These are phyloP conservation scores for Leptomonas pyrrhocoris DNA, from an alignment of 208 protist genomes.

Conservation along the genomic window DNA sequence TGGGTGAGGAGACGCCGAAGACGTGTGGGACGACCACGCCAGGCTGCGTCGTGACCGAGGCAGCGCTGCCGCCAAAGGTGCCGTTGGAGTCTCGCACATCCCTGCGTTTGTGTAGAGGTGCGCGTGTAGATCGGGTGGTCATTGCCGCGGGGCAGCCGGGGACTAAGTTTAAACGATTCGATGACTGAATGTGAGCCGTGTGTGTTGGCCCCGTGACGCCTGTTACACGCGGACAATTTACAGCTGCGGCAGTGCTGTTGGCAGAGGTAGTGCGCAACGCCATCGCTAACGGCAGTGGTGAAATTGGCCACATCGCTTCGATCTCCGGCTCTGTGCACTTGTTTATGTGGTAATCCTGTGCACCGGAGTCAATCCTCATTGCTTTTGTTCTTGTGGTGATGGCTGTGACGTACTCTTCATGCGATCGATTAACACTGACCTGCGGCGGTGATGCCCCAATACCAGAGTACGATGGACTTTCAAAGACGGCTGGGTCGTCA, in stretches of 20 bases:
- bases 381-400: background rate
- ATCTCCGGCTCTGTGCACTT: background rate
- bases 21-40: slow-evolving; percentile 1
- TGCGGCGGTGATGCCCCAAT: background rate
- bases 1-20: background rate
- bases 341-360: too few species aligned
- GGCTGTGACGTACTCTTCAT: background rate
- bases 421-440: background rate
- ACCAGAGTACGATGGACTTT: background rate
- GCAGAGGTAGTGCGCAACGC: background rate
- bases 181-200: background rate
- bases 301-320: background rate
- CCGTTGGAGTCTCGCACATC: too few species aligned
- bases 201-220: background rate
- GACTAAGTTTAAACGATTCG: background rate
- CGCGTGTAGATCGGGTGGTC: background rate
- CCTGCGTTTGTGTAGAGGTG: background rate
- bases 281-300: background rate
- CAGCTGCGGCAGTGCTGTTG: background rate
- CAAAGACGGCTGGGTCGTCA: background rate
- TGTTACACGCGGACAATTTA: too few species aligned
- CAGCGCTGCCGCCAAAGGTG: background rate
- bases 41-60: background rate
- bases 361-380: background rate
- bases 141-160: background rate